Base-by-base conservation (phyloP, 148 eudicot genomes). In the Vaccinium darrowii region DNA sequence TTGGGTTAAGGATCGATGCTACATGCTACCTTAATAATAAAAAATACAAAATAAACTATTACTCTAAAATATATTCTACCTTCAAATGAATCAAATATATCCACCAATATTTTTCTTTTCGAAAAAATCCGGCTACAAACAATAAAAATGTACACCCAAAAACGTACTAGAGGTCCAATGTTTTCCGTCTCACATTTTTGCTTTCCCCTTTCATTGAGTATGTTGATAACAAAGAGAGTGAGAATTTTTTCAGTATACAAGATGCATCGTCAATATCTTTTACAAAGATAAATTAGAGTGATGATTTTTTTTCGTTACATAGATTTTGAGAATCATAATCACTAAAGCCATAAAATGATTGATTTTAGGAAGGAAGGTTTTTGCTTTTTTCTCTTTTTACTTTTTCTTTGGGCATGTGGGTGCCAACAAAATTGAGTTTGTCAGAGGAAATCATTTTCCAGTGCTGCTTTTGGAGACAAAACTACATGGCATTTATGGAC, bases 381-480 rank as follows among this genome's bases (percentile, higher is more conserved):
- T 69, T 69, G 74, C 74, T 69, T 69, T 69, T 8, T n/a, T 69
- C 13, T 69, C 16, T 23, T 69, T 69, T 27, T 69, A 69, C 36
- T 30, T 69, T 69, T 69, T 69, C 39, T 1, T 19, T 19, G 14
- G 78, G 52, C 52, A 75, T 75, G 78, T 75, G 78, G 78, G 78
- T 75, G 78, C 50, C 78, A 75, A 47, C 78, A 43, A 21, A 36
- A 75, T 43, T 16, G 78, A 75, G 52, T 47, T 75, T 75, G 50
- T 21, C 52, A 43, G 12, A 7, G 25, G 12, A 39, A 75, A 75
- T 75, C 52, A 36, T 16, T 75, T 18, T 75, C 78, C 52, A 43
- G 27, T 25, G 23, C 39, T 69, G 74, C 78, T 36, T 36, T 75
- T 36, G 78, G n/a, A 7, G 25, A 75, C 49, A 75, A 75, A 47